Conservation (phyloP, 2,329 filamentous ascomycete genomes). For the Stagonosporopsis rhizophila region DNA sequence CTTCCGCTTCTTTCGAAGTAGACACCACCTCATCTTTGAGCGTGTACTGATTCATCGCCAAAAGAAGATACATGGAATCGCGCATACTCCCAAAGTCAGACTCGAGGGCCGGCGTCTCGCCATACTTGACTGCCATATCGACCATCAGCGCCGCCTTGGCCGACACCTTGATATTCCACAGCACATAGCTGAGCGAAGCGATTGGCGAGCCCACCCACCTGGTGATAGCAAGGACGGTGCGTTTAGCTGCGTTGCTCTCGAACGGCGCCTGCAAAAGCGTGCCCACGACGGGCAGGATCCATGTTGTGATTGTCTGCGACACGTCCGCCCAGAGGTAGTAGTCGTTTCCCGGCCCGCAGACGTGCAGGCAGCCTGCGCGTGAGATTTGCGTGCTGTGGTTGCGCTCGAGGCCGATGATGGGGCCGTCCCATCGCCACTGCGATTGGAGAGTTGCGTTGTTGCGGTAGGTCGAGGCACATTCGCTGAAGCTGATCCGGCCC, state of each 20-base stretch:
- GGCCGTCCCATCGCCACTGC: constrained; percentile 29
- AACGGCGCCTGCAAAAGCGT: constrained; percentile 52
- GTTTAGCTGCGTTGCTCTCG: constrained; percentile 49
- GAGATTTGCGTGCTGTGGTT: constrained; percentile 40
- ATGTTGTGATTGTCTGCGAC: constrained; percentile 49
- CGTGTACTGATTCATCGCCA: constrained; percentile 56
- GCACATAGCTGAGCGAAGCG: constrained; percentile 46
- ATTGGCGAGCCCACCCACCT: constrained; percentile 51
- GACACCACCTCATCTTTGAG: constrained; percentile 39
- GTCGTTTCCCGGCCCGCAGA: constrained; percentile 44
- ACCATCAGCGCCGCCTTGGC: constrained; percentile 51
- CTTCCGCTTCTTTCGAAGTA: constrained; percentile 46
- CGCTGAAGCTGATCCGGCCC: constrained; percentile 6
- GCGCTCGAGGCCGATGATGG: constrained; percentile 19
- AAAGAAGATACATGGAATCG: constrained; percentile 55
- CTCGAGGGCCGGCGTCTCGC: constrained; percentile 33
- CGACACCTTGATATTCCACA: constrained; percentile 53
- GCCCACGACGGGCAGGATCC: constrained; percentile 51
- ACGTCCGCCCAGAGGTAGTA: constrained; percentile 45
- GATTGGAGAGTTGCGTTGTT: constrained; percentile 17
- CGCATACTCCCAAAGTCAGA: constrained; percentile 49
- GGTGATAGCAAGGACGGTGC: constrained; percentile 47
- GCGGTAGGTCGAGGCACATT: not conserved
- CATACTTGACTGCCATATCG: constrained; percentile 48
- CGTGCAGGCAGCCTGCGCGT: constrained; percentile 38